phyloP scores from a whole-genome alignment of 345 rosid species.

The Aquilaria sinensis region DNA sequence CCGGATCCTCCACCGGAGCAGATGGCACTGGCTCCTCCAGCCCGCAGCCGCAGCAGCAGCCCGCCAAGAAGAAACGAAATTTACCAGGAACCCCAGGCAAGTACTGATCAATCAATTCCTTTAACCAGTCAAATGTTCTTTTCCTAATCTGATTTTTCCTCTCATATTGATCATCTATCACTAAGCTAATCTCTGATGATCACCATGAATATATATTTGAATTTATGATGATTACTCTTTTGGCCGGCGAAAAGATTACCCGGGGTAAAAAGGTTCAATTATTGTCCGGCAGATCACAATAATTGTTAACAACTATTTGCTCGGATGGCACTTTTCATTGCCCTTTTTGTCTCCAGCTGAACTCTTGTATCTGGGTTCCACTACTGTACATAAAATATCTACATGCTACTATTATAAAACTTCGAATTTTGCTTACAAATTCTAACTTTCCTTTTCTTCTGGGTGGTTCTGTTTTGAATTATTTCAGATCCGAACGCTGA shows the following conservation, averaged over 20 bases:
- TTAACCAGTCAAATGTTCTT: conserved; percentile 4
- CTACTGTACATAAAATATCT: background rate
- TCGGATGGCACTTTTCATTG: conserved; percentile 15
- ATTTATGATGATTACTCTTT: background rate
- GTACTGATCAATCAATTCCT: conserved; percentile 1
- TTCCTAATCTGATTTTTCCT: background rate
- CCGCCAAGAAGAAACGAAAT: conserved; percentile 63
- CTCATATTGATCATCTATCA: background rate
- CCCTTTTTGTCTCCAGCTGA: conserved; percentile 17
- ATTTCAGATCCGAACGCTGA: conserved; percentile 62
- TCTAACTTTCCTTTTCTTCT: too few relatives aligned
- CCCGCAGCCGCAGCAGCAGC: conserved; percentile 28
- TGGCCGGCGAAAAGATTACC: background rate
- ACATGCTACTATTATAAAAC: too few relatives aligned
- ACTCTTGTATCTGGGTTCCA: conserved; percentile 7
- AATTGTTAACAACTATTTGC: conserved; percentile 32
- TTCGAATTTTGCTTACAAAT: too few relatives aligned
- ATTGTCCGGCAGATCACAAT: conserved; percentile 34
- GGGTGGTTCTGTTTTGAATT: background rate
- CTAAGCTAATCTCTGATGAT: too few relatives aligned
- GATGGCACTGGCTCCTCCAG: conserved; percentile 29
- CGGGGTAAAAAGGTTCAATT: conserved; percentile 29
- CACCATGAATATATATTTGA: background rate
- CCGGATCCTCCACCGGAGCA: conserved; percentile 18
- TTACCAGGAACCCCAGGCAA: conserved; percentile 81